Base-by-base conservation (phyloP, 352 stramenopile species). In the Phytophthora tubulina region DNA sequence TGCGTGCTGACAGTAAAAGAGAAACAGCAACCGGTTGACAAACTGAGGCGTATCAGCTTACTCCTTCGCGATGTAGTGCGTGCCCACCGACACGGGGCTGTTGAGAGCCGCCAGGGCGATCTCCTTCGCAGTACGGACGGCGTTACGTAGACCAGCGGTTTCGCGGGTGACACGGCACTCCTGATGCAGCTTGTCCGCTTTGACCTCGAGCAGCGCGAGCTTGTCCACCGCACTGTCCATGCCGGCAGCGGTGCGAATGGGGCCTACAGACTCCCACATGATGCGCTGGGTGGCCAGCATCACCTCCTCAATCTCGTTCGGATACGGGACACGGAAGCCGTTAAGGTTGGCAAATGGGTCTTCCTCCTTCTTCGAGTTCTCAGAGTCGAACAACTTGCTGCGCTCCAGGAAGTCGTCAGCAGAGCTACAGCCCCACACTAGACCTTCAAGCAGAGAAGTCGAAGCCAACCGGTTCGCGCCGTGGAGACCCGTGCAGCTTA, bases 201-300 rank as follows among this genome's bases (percentile, higher is more conserved):
- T 87, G 7, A 86, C 69, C 52, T 91, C 81, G 17, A 98, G 83
- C 10, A 91, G 78, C 32, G 71, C 71, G 32, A 99, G 86, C 51
- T 92, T 86, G 49, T 96, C 86, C 8, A 97, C 73, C 1, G 92
- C 96, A 27, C 72, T 81, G 11, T 83, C 67, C 63, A 98, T 89
- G 17, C 92, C 93, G 2, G 74, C 73, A 14, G 75, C 59, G 27
- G 88, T 97, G 21, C 96, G 93, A 44, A 98, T 85, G 3, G 97
- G 88, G 7, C 96, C 96, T 1, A 99, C 94, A 36, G 96, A 82
- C 61, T 98, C 92, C 96, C 96, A 99, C 93, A 99, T 98, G 65
- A 96, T 92, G 50, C 75, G 84, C 75, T 92, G 81, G 51, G 73
- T 92, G 21, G 76, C 79, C 56, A 79, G 53, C 69, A 95, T 77